These are phyloP conservation scores for Phaseolus lunatus DNA, from an alignment of 306 rosid genomes.

Conservation along the genomic window DNA sequence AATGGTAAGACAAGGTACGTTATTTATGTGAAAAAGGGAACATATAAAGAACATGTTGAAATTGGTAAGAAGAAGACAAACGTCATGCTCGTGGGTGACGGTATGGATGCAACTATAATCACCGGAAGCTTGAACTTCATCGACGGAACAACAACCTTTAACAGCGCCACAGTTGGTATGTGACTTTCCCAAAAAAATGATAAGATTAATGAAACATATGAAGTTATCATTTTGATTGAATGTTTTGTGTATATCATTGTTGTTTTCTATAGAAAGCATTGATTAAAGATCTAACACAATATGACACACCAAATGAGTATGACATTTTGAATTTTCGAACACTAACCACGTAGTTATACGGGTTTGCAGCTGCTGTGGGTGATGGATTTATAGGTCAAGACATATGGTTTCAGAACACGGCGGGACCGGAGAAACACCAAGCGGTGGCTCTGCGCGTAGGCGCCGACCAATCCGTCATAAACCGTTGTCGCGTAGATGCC, in stretches of 20 bases:
- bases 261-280: too few species aligned
- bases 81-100: slow-evolving; percentile 74
- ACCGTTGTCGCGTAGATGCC: not conserved
- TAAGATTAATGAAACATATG: too few species aligned
- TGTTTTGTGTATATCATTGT: too few species aligned
- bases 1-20: slow-evolving; percentile 62
- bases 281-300: too few species aligned
- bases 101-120: slow-evolving; percentile 70
- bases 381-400: not conserved
- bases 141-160: slow-evolving; percentile 67
- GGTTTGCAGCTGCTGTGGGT: not conserved
- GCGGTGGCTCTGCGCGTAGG: not conserved
- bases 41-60: slow-evolving; percentile 65
- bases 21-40: slow-evolving; percentile 71
- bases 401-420: not conserved
- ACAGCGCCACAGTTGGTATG: slow-evolving; percentile 76
- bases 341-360: not conserved
- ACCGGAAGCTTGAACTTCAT: slow-evolving; percentile 67
- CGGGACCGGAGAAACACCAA: not conserved
- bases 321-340: too few species aligned
- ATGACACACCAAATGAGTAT: too few species aligned
- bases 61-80: slow-evolving; percentile 62
- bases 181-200: too few species aligned
- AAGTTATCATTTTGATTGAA: too few species aligned
- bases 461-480: not conserved